Evolutionary conservation across 768 basidiomycete species (phyloP).

Genomic region (Phanerochaete carnosa): DNA sequence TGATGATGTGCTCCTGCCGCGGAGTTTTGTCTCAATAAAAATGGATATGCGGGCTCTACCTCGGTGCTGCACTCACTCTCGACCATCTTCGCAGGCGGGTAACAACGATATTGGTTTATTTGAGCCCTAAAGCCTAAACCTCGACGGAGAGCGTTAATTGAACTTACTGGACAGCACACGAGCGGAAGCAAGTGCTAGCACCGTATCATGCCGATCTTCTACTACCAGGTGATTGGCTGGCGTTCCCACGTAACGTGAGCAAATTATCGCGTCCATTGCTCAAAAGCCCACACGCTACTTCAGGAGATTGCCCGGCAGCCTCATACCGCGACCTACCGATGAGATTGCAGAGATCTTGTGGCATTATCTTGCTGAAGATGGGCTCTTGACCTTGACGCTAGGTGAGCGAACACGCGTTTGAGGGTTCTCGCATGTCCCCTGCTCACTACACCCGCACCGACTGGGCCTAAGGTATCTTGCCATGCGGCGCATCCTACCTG

Average conservation of each 20-base stretch:
- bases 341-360: neutral
- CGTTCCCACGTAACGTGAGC: neutral
- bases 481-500: constrained; percentile 23
- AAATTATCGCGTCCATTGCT: neutral
- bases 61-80: too few relatives aligned
- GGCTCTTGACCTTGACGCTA: neutral
- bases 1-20: neutral
- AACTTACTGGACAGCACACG: too few relatives aligned
- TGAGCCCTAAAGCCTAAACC: too few relatives aligned
- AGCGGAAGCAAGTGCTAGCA: too few relatives aligned
- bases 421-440: neutral
- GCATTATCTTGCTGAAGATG: neutral
- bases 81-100: too few relatives aligned
- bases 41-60: neutral
- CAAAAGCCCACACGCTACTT: neutral
- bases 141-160: too few relatives aligned
- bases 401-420: neutral
- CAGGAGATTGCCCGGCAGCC: neutral
- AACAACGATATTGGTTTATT: too few relatives aligned
- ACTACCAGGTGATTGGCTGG: neutral
- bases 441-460: neutral
- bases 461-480: constrained; percentile 18
- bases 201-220: neutral
- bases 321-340: neutral
- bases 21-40: neutral